Percentiles rank a stretch among this genome's conserved stretches.
Conservation (phyloP, 1,139 yeast species). For the Saccharomyces hybrid region DNA sequence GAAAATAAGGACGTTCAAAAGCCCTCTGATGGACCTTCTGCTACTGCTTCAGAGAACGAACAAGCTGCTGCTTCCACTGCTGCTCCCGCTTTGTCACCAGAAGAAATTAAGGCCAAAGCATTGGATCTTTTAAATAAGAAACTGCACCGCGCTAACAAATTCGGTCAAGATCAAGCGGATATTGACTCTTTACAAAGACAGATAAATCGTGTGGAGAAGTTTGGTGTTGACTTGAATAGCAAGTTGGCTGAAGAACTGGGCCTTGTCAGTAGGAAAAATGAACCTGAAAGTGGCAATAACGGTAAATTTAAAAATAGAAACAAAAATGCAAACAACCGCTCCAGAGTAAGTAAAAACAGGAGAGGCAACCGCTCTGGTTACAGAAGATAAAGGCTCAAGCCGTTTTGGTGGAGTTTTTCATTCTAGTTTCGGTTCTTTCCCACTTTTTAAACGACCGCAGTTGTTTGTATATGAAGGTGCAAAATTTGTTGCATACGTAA, state of each 20-base stretch:
- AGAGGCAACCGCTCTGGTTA: slow-evolving; percentile 1
- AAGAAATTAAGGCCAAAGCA: slow-evolving; percentile 64
- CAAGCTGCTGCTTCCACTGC: slow-evolving; percentile 9
- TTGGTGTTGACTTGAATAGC: slow-evolving; percentile 69
- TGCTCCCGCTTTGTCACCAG: slow-evolving; percentile 41
- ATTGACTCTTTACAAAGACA: slow-evolving; percentile 45
- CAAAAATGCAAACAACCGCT: slow-evolving; percentile 2
- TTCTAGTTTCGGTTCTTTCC: neutral
- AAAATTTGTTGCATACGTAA: neutral
- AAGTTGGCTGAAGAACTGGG: slow-evolving; percentile 65
- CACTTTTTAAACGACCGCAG: neutral
- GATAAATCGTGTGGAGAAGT: slow-evolving; percentile 68
- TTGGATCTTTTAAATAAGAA: slow-evolving; percentile 61
- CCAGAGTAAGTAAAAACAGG: slow-evolving; percentile 5
- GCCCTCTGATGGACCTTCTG: neutral
- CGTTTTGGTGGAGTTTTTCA: neutral
- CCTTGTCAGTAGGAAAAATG: slow-evolving; percentile 26
- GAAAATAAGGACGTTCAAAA: slow-evolving; percentile 2
- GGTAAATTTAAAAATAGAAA: slow-evolving; percentile 5
- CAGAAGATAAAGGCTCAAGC: neutral
- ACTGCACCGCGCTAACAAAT: slow-evolving; percentile 66
- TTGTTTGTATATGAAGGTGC: neutral
- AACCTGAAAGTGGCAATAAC: slow-evolving; percentile 4
- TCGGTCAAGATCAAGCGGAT: slow-evolving; percentile 53
- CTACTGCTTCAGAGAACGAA: neutral